phyloP scores from a whole-genome alignment of 169 alveolate genomes.

The Cyclospora cayetanensis region DNA sequence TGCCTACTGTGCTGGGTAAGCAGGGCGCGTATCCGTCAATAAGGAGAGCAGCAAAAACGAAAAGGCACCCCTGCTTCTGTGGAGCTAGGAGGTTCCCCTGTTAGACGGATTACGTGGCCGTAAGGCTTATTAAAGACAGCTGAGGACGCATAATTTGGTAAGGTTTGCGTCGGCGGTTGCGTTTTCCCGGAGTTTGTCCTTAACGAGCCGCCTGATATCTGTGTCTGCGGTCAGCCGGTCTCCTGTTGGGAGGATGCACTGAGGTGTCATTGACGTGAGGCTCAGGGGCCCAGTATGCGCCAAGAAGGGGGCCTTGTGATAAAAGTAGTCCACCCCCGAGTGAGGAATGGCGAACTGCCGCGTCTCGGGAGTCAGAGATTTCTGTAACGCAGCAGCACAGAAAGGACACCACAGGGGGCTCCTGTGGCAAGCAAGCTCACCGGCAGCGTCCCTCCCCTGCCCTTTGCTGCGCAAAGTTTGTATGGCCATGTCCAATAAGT shows the following conservation, averaged over 20 bases:
- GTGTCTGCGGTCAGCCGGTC: constrained; percentile 20
- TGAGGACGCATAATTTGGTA: not conserved
- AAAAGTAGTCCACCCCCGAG: constrained; percentile 50
- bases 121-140: not conserved
- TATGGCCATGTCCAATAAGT: not conserved
- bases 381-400: not conserved
- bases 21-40: too few species aligned
- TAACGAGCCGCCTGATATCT: not conserved
- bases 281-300: not conserved
- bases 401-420: not conserved
- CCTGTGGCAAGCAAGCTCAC: not conserved
- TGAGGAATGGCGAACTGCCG: not conserved
- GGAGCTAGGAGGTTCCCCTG: too few species aligned
- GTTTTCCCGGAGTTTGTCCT: not conserved
- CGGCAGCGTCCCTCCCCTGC: not conserved
- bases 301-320: not conserved
- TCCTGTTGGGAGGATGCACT: constrained; percentile 9
- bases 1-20: too few species aligned
- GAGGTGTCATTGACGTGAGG: not conserved
- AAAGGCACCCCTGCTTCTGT: too few species aligned
- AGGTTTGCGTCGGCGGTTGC: not conserved
- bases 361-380: not conserved
- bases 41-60: too few species aligned
- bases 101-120: too few species aligned
- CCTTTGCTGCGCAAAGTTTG: not conserved